phyloP scores from a whole-genome alignment of 1,139 yeast species.

The Arxiozyma heterogenica region DNA sequence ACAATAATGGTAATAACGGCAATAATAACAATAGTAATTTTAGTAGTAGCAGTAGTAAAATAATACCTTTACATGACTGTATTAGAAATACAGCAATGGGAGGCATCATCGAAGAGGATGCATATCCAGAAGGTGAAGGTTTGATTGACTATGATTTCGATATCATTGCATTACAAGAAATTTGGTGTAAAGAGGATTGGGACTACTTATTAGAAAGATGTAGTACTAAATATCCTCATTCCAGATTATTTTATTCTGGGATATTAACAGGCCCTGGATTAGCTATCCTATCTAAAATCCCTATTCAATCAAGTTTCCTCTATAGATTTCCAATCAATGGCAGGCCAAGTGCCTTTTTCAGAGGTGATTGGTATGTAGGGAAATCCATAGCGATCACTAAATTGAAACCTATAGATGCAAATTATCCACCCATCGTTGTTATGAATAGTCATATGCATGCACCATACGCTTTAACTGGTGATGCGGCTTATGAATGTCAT shows the following conservation, averaged over 20 bases:
- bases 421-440: constrained; percentile 56
- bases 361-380: constrained; percentile 98
- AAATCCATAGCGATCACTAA: constrained; percentile 76
- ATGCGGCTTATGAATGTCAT: constrained; percentile 83
- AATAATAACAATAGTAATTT: too few species aligned
- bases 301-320: constrained; percentile 68
- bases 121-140: constrained; percentile 29
- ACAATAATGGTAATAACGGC: not conserved
- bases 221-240: constrained; percentile 45
- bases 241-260: constrained; percentile 71
- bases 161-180: constrained; percentile 81
- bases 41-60: not conserved
- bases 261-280: constrained; percentile 90
- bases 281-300: constrained; percentile 73
- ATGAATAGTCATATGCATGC: constrained; percentile 96
- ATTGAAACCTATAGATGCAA: constrained; percentile 39
- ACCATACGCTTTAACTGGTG: constrained; percentile 76
- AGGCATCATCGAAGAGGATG: not conserved
- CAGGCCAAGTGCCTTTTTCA: constrained; percentile 79
- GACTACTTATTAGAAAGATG: constrained; percentile 45
- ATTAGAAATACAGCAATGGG: not conserved
- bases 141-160: constrained; percentile 41
- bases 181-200: constrained; percentile 89
- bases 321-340: constrained; percentile 90
- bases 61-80: not conserved